Base-by-base conservation (phyloP, 495 filamentous ascomycete species). In the Melanomma pulvis-pyrius region DNA sequence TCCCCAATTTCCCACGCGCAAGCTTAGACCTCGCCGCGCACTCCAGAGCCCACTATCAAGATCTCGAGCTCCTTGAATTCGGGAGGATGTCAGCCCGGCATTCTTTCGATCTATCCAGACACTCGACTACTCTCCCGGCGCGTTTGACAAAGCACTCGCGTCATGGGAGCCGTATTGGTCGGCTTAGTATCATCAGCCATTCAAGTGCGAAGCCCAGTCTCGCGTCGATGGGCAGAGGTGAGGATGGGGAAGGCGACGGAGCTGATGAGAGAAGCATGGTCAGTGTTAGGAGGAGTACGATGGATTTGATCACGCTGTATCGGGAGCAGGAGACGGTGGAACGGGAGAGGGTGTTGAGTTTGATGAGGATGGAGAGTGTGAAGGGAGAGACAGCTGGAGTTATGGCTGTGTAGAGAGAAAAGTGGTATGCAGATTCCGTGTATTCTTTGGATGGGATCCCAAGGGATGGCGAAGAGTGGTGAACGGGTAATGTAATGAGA, bases 201-300 rank as follows among this genome's bases (percentile, higher is more conserved):
- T 36, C 32, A 36, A 36, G 32, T 13, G 13, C 32, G 6, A 28
- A 44, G 21, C 32, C 36, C 24, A 59, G 48, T 24, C 28, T 58
- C 15, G 30, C 32, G n/a, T 50, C 57, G 15, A 25, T 26, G 55
- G 50, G 54, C 6, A 58, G 17, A n/a, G 65, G 56, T 19, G 60
- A 52, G 6, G n/a, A n/a, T n/a, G 54, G 32, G 8, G 47, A 22
- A 0, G 32, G 25, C 6, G 36, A 26, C 2, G 60, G 59, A 22
- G 32, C 32, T 36, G 32, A 36, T 36, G 29, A 46, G 30, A 52
- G 21, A 13, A 68, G 67, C 39, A 60, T 65, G 0, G 49, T 59
- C 24, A 68, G 63, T 48, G 58, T 73, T 26, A 47, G 70, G 25
- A 39, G 30, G 17, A 70, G 67, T 58, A 73, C 70, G 32, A 51